phyloP scores from a whole-genome alignment of 306 rosid species.

The Dalbergia oliveri region DNA sequence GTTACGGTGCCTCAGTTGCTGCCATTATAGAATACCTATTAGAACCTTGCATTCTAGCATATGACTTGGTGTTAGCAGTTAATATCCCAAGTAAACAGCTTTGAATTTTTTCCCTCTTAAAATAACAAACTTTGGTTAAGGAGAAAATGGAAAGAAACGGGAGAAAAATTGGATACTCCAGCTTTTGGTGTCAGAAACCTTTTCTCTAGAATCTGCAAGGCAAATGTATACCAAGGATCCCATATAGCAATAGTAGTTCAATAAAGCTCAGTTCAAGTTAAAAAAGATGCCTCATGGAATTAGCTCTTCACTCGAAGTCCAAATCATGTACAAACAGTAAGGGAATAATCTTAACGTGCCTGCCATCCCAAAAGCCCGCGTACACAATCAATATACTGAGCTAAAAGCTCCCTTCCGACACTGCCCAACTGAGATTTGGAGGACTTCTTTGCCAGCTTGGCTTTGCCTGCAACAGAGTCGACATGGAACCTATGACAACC shows the following conservation, averaged over 20 bases:
- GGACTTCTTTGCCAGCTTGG: conserved; percentile 57
- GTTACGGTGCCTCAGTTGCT: conserved; percentile 4
- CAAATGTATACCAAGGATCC: conserved; percentile 25
- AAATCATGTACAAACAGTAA: conserved; percentile 43
- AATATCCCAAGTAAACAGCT: background rate
- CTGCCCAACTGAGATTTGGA: conserved; percentile 70
- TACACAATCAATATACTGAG: conserved; percentile 49
- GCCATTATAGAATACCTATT: conserved; percentile 1
- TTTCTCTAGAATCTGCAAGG: conserved; percentile 49
- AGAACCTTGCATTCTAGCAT: conserved; percentile 30
- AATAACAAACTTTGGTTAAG: conserved; percentile 9
- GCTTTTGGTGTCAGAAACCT: conserved; percentile 39
- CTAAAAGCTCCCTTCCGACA: conserved; percentile 64
- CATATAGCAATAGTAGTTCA: conserved; percentile 31
- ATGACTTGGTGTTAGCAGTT: background rate
- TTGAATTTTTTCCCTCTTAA: background rate
- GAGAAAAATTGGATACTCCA: conserved; percentile 35
- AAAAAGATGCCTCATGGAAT: conserved; percentile 47
- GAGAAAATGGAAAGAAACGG: conserved; percentile 12
- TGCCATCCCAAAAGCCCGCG: conserved; percentile 35
- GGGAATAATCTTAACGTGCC: conserved; percentile 31
- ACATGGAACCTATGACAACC: conserved; percentile 62
- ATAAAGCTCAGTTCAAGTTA: conserved; percentile 44
- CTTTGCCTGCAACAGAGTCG: conserved; percentile 73
- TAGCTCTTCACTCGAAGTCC: conserved; percentile 41